A percentile compares a stretch with the other conserved stretches of the same genome.
Evolutionary conservation across 140 eudicot genomes (phyloP).

Genomic region (Bidens hawaiensis): DNA sequence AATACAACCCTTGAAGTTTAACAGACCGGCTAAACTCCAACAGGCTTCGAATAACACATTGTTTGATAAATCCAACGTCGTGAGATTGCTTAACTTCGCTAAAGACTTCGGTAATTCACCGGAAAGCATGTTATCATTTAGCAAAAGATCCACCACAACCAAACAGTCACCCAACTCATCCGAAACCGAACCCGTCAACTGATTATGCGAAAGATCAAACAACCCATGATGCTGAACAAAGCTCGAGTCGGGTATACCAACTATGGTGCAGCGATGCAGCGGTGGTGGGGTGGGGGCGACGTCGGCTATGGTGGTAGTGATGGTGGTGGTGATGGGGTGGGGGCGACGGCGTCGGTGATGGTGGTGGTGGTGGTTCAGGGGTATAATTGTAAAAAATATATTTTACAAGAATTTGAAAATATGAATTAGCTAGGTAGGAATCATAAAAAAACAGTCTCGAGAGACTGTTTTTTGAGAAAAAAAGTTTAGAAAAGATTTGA

Average conservation of each 20-base stretch:
- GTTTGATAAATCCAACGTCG: conserved; percentile 48
- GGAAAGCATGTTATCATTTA: conserved; percentile 48
- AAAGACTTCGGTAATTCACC: conserved; percentile 56
- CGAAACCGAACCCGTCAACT: conserved; percentile 52
- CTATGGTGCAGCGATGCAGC: no score
- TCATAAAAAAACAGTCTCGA: no score
- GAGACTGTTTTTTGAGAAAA: no score
- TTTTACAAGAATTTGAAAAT: no score
- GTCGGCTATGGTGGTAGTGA: no score
- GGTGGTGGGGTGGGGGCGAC: no score
- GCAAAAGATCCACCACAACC: conserved; percentile 63
- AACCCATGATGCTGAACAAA: conserved; percentile 75
- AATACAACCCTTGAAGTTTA: conserved; percentile 63
- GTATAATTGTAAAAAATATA: no score
- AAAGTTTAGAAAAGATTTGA: no score
- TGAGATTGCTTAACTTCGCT: conserved; percentile 47
- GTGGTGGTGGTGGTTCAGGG: no score
- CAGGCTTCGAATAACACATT: conserved; percentile 47
- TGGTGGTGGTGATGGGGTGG: no score
- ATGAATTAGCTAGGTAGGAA: no score
- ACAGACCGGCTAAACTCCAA: conserved; percentile 32
- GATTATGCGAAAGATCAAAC: conserved; percentile 66
- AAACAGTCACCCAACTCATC: conserved; percentile 59
- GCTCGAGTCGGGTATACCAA: conserved; percentile 64
- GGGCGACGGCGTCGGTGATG: no score